Conservation (phyloP, 2,329 filamentous ascomycete genomes). For the Fusarium tjaetaba region DNA sequence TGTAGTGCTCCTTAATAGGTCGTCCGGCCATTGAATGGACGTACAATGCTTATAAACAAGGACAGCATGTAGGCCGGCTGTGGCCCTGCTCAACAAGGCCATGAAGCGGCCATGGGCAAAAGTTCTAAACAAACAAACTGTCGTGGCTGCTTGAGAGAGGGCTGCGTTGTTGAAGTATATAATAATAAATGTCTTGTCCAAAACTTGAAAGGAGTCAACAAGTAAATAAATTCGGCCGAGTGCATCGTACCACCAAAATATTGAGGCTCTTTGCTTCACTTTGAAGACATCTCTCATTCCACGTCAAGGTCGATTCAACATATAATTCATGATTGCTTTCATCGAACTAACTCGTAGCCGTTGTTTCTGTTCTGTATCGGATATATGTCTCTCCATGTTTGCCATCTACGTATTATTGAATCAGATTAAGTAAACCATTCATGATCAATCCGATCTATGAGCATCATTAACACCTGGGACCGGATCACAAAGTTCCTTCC, state of each 20-base stretch:
- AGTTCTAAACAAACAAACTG: slow-evolving; percentile 43
- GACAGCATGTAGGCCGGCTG: slow-evolving; percentile 26
- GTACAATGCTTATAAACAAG: slow-evolving; percentile 34
- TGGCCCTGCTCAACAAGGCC: slow-evolving; percentile 32
- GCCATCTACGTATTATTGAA: slow-evolving; percentile 1
- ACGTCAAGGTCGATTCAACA: not conserved
- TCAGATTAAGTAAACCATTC: not conserved
- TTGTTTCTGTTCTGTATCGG: slow-evolving; percentile 18
- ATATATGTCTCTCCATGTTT: slow-evolving; percentile 15
- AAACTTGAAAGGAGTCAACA: slow-evolving; percentile 9
- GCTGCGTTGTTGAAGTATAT: not conserved
- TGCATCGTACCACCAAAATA: slow-evolving; percentile 1
- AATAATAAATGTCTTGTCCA: not conserved
- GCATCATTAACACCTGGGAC: slow-evolving; percentile 3
- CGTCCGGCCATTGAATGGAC: slow-evolving; percentile 20
- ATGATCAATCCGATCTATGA: not conserved
- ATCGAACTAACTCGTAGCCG: not conserved
- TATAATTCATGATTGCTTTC: slow-evolving; percentile 17
- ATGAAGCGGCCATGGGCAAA: slow-evolving; percentile 28
- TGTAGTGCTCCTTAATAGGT: slow-evolving; percentile 25
- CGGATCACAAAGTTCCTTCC: slow-evolving; percentile 6
- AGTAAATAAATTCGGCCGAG: slow-evolving; percentile 11
- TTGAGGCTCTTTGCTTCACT: slow-evolving; percentile 19
- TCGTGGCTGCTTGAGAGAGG: slow-evolving; percentile 20
- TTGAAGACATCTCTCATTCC: slow-evolving; percentile 11